Base-by-base conservation (phyloP, 352 stramenopile genomes). In the Phytophthora europaea region DNA sequence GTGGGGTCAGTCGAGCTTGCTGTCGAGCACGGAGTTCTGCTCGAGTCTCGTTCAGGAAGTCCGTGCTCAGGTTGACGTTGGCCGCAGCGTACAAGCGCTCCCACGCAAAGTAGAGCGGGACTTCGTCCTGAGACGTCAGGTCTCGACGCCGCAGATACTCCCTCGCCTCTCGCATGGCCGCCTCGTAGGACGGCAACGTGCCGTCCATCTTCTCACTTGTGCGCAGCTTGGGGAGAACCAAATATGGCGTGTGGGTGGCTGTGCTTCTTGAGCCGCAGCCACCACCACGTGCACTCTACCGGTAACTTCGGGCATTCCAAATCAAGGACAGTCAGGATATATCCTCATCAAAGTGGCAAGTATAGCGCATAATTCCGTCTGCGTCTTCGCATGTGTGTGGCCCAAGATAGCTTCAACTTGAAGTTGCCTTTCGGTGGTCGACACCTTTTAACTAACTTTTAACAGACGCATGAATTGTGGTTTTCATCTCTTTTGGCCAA, bases 41-140 rank as follows among this genome's bases (percentile, higher is more conserved):
- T 0, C 68, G 52, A 0, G 71, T 78, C 67, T 90, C 82, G 7
- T 60, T 56, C 50, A 87, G 40, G 12, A 85, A 88, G 48, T 90
- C 77, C 3, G 81, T 74, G 52, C 77, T 88, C 6, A 87, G 54
- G 20, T 84, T 88, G 20, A 73, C 62, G 34, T 88, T 88, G 1
- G 75, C 76, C 5, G 80, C 61, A 18, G 81, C 66, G 18, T 88
- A 90, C 28, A 90, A 60, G 13, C 82, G 71, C 16, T 88, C 64
- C 82, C 82, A 90, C 1, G 82, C 82, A 31, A 88, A 90, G 58
- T 88, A 90, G 18, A 90, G 61, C 18, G 82, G 82, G 9, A 78
- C 60, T 16, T 90, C 82, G 6, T 90, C 80, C 16, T 88, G 67
- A 6, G 82, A 90, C 9, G 60, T 73, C 26, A 90, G 28, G 23